phyloP scores from a whole-genome alignment of 345 rosid species.

The Kandelia obovata region DNA sequence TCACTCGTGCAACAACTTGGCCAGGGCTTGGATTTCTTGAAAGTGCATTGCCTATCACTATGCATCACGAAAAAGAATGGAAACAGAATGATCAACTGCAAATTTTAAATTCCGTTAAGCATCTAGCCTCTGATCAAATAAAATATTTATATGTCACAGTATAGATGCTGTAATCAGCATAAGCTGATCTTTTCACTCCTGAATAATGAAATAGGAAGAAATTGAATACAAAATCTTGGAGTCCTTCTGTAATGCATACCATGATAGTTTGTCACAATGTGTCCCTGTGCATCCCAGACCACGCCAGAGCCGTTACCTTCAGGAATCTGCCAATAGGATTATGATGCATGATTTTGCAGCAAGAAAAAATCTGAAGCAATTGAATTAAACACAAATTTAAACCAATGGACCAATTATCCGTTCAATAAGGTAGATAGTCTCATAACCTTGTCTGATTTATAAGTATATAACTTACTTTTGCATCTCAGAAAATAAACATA shows the following conservation, averaged over 20 bases:
- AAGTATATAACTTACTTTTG: not conserved
- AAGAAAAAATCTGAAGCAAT: not conserved
- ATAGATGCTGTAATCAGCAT: not conserved
- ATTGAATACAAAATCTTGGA: not conserved
- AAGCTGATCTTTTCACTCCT: not conserved
- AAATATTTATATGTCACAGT: not conserved
- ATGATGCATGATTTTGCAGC: not conserved
- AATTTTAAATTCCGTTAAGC: conserved; percentile 11
- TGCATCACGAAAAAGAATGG: conserved; percentile 5
- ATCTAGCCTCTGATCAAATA: not conserved
- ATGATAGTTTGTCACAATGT: conserved; percentile 90
- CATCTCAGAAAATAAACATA: not conserved
- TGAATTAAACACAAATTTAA: not conserved
- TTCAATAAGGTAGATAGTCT: not conserved
- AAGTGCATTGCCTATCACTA: conserved; percentile 91
- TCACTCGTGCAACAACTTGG: conserved; percentile 86
- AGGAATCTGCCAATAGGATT: conserved; percentile 55
- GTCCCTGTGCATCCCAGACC: conserved; percentile 86
- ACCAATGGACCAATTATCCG: not conserved
- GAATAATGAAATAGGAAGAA: not conserved
- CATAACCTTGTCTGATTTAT: not conserved
- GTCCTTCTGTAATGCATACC: conserved; percentile 46
- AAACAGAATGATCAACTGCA: not conserved
- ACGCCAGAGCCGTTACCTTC: conserved; percentile 99
- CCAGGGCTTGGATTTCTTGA: conserved; percentile 78